Evolutionary conservation across 1,284 basidiomycete genomes (phyloP), one percentile per base, ranked within the genome.

Genomic region (Golubevia sp.): DNA sequence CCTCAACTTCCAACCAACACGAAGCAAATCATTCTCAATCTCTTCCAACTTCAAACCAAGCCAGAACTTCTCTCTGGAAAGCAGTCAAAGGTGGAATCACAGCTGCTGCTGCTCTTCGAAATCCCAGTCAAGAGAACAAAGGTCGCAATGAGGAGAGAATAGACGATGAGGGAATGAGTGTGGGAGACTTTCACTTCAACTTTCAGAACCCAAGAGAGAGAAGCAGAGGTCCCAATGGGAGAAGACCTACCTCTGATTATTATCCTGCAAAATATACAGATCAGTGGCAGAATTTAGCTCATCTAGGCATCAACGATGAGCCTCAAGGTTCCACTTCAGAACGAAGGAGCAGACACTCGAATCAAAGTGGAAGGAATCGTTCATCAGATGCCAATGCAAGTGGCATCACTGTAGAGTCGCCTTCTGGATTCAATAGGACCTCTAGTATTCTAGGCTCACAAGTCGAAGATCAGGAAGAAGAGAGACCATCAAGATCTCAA

Each of bases 281-380:
- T 50, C 71, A 77, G 26, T 77, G 75, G 75, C 70, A 74, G 23
- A 71, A 64, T 2, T 61, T 77, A 18, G 75, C 73, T 2, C 71
- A 74, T 21, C 64, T 77, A 18, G 38, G 38, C 18, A 44, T 44
- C 38, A 44, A 44, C 18, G 38, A 44, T 18, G 18, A 18, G 11
- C 38, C 38, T 44, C 38, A 44, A n/a, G n/a, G n/a, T n/a, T n/a
- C n/a, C n/a, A n/a, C n/a, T n/a, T n/a, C n/a, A n/a, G n/a, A n/a
- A n/a, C 11, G 68, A 75, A 51, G 71, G 76, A 5, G 38, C 61
- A 15, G 38, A 55, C 21, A 24, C 59, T 4, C 56, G 61, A 55
- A 44, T 25, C 34, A 18, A 58, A 5, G 11, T 7, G 24, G 21
- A 8, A 11, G 48, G 57, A 21, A 49, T 8, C 27, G 57, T 23